Conservation (phyloP, 2,329 filamentous ascomycete species). For the Fusarium sarcochroum region DNA sequence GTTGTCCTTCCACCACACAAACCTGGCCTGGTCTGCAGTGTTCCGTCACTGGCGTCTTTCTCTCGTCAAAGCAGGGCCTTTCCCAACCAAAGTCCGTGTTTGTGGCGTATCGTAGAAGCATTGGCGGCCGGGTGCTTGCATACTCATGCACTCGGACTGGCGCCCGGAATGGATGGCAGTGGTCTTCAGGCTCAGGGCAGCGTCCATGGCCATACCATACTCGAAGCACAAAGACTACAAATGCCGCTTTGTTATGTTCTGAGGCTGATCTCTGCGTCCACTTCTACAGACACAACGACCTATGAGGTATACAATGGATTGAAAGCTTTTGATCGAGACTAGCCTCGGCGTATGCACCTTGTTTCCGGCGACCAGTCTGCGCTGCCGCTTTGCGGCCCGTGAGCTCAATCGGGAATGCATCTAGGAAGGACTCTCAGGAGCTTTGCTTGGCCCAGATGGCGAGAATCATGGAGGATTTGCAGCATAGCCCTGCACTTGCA, state of each 20-base stretch:
- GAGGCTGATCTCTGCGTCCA: slow-evolving; percentile 31
- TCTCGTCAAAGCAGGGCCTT: slow-evolving; percentile 49
- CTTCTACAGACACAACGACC: slow-evolving; percentile 11
- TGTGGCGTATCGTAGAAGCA: slow-evolving; percentile 64
- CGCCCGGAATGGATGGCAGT: slow-evolving; percentile 31
- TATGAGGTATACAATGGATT: slow-evolving; percentile 14
- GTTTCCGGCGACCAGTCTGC: slow-evolving; percentile 31
- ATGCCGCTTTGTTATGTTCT: slow-evolving; percentile 26
- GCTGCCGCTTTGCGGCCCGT: slow-evolving; percentile 39
- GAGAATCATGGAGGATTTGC: slow-evolving; percentile 41
- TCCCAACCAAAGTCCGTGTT: slow-evolving; percentile 60
- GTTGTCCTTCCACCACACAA: slow-evolving; percentile 35
- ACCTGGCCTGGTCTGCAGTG: slow-evolving; percentile 46
- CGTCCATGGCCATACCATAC: slow-evolving; percentile 33
- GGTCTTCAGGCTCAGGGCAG: slow-evolving; percentile 41
- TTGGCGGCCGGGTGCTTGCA: slow-evolving; percentile 65
- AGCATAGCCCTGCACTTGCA: slow-evolving; percentile 45
- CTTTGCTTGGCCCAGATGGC: slow-evolving; percentile 51
- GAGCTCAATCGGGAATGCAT: slow-evolving; percentile 40
- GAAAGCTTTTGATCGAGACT: slow-evolving; percentile 24
- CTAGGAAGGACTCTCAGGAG: slow-evolving; percentile 26
- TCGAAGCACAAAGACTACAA: slow-evolving; percentile 36
- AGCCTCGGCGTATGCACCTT: slow-evolving; percentile 30
- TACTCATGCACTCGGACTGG: slow-evolving; percentile 56
- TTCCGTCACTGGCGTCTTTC: slow-evolving; percentile 46